Evolutionary conservation across 768 basidiomycete genomes (phyloP), one percentile per base, ranked within the genome.

Genomic region (Nidularia sp.): DNA sequence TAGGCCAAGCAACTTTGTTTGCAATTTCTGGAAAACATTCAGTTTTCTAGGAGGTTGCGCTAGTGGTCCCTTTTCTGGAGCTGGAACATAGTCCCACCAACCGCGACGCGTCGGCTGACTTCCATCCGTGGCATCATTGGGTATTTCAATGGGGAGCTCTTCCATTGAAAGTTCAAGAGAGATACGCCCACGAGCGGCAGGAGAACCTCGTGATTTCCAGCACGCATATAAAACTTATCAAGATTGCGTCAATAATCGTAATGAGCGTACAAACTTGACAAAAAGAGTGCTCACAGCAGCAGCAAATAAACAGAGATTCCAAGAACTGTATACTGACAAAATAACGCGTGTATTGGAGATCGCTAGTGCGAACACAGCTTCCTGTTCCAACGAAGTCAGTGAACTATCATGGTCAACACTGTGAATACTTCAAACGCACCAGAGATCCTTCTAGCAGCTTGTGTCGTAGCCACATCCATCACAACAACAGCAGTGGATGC

Each of bases 241-340:
- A 4, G 31, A 34, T 34, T 56, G 56, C 48, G 29, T 48, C 18
- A 41, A 32, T 31, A 34, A 12, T 31, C 31, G 22, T 18, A 18
- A 18, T 18, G 18, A 18, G 18, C 18, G 18, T 18, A 18, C 9
- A 45, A 12, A 12, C 44, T 10, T 8, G 8, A 44, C 44, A 44
- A 35, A 4, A 5, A 22, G 18, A 25, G n/a, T 8, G 73, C 83
- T 55, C 57, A 85, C 85, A 85, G 60, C 84, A 86, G 36, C 70
- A 65, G 56, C 76, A 79, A 25, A 85, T 75, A 59, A 85, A 83
- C n/a, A 78, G 59, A 0, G 81, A 77, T 58, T 85, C 79, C 10
- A 69, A 55, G 15, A 83, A 71, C 49, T 81, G 77, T 10, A 84
- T 64, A 15, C 76, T 66, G 15, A 84, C 65, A 60, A 71, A 73